phyloP scores from a whole-genome alignment of 495 filamentous ascomycete genomes.

The Xylaria bambusicola region DNA sequence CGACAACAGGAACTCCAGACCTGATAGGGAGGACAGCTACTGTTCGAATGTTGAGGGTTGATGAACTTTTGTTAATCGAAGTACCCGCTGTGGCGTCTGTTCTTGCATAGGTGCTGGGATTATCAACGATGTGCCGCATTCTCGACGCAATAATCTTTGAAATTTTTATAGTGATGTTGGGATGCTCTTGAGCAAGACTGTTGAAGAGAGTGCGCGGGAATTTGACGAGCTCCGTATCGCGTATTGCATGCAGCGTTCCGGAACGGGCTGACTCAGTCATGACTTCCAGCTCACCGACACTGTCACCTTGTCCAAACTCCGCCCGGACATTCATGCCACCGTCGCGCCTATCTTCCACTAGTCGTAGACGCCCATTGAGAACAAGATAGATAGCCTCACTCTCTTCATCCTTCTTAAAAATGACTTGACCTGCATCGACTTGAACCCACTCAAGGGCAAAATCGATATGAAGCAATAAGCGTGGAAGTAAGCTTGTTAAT shows the following conservation, averaged over 20 bases:
- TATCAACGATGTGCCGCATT: slow-evolving; percentile 87
- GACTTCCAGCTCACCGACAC: slow-evolving; percentile 94
- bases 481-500: slow-evolving; percentile 82
- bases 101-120: slow-evolving; percentile 55
- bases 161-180: slow-evolving; percentile 97
- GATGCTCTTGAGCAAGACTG: slow-evolving; percentile 93
- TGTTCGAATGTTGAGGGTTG: slow-evolving; percentile 88
- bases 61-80: slow-evolving; percentile 68
- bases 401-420: slow-evolving; percentile 91
- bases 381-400: slow-evolving; percentile 99
- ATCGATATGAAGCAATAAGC: slow-evolving; percentile 94
- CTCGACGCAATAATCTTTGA: slow-evolving; percentile 97
- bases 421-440: slow-evolving; percentile 89
- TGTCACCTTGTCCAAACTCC: slow-evolving; percentile 96
- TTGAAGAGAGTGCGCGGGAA: slow-evolving; percentile 97
- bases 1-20: slow-evolving; percentile 87
- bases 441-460: slow-evolving; percentile 98
- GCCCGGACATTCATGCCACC: slow-evolving; percentile 86
- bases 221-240: slow-evolving; percentile 93
- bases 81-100: slow-evolving; percentile 54
- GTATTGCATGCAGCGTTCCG: slow-evolving; percentile 90
- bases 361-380: slow-evolving; percentile 83
- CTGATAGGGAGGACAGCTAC: slow-evolving; percentile 91
- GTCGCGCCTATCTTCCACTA: slow-evolving; percentile 74
- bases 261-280: slow-evolving; percentile 90